Evolutionary conservation across 163 green algal species (phyloP).

Genomic region (Coccomyxa subellipsoidea): DNA sequence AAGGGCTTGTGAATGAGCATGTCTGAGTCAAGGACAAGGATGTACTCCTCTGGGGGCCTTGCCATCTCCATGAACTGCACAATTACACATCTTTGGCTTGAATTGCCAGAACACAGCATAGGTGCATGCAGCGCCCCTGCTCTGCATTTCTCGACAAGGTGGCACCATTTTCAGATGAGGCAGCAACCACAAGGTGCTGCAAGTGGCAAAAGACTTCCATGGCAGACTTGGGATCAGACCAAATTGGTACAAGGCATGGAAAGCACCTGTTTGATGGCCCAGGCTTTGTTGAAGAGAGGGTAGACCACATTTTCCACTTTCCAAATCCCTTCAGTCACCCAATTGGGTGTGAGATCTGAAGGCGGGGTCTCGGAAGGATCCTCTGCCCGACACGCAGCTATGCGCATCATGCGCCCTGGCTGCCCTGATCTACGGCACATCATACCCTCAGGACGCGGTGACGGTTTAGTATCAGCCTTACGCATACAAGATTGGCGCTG

Average conservation of each 20-base stretch:
- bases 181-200: no score
- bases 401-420: not conserved
- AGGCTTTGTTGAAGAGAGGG: constrained; percentile 1
- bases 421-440: not conserved
- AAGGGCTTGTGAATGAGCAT: not conserved
- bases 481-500: not conserved
- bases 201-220: no score
- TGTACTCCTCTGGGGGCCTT: not conserved
- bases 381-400: not conserved
- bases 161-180: no score
- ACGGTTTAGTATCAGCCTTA: not conserved
- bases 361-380: not conserved
- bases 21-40: not conserved
- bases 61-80: constrained; percentile 1
- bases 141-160: no score
- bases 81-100: not conserved
- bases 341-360: not conserved
- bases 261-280: not conserved
- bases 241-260: not conserved
- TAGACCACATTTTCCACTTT: not conserved
- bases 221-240: no score
- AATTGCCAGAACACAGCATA: no score
- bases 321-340: not conserved
- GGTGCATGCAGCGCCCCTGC: no score
- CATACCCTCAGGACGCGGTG: no score